These are phyloP conservation scores for Xanthoconium separans DNA, from an alignment of 1,284 basidiomycete species.

Conservation along the genomic window DNA sequence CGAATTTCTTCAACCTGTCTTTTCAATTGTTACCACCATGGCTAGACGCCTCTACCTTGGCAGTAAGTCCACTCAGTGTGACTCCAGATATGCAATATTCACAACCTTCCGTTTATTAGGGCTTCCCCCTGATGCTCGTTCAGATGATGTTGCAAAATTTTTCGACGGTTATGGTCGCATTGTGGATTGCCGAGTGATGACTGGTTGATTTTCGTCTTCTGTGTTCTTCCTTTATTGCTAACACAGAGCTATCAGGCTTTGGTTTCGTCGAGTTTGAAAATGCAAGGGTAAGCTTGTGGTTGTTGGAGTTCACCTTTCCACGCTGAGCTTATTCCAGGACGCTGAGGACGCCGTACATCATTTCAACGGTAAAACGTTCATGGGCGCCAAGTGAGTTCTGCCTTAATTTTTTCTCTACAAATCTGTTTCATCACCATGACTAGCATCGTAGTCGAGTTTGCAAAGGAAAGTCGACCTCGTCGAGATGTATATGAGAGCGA, in stretches of 20 bases:
- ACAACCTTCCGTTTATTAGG: conserved; percentile 41
- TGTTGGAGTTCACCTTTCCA: background rate
- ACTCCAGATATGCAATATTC: background rate
- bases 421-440: conserved; percentile 11
- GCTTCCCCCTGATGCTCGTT: conserved; percentile 74
- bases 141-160: conserved; percentile 80
- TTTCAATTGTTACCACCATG: conserved; percentile 57
- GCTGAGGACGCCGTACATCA: conserved; percentile 89
- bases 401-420: background rate
- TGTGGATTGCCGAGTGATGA: conserved; percentile 92
- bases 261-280: conserved; percentile 94
- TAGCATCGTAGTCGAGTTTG: conserved; percentile 90
- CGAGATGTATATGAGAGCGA: conserved; percentile 69
- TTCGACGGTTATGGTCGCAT: conserved; percentile 87
- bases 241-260: conserved; percentile 53
- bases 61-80: conserved; percentile 47
- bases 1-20: conserved; percentile 21
- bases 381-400: conserved; percentile 75
- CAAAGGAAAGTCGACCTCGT: conserved; percentile 84
- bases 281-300: conserved; percentile 49
- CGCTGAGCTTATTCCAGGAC: conserved; percentile 46
- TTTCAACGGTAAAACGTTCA: conserved; percentile 84
- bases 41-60: conserved; percentile 82
- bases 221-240: background rate
- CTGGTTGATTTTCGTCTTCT: conserved; percentile 50